A percentile compares a stretch with the other conserved stretches of the same genome.
These are phyloP conservation scores for Rhexocercosporidium sp. DNA, from an alignment of 2,329 filamentous ascomycete species.

Conservation along the genomic window DNA sequence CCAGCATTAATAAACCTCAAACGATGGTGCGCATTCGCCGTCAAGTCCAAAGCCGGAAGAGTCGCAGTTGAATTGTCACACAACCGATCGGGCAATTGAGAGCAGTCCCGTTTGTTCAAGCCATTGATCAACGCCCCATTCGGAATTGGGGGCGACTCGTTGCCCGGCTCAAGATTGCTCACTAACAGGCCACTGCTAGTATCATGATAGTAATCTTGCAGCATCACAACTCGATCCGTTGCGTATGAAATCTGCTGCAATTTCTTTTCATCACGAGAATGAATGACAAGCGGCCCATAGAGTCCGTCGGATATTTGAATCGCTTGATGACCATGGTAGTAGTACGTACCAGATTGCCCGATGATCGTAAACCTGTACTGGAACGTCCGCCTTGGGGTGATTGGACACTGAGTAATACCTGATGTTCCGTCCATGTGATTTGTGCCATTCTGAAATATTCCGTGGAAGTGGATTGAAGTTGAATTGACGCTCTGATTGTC, in stretches of 20 bases:
- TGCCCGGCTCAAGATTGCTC: slow-evolving; percentile 47
- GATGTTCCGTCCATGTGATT: slow-evolving; percentile 76
- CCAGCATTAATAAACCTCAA: slow-evolving; percentile 73
- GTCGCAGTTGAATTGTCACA: slow-evolving; percentile 51
- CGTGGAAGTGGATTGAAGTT: slow-evolving; percentile 76
- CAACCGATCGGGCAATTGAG: slow-evolving; percentile 42
- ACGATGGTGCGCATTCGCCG: slow-evolving; percentile 64
- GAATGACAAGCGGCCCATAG: slow-evolving; percentile 69
- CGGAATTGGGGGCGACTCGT: slow-evolving; percentile 49
- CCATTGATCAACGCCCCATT: slow-evolving; percentile 54
- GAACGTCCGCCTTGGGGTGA: slow-evolving; percentile 65
- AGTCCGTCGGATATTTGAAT: slow-evolving; percentile 72
- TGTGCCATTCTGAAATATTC: slow-evolving; percentile 77
- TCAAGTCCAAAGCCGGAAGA: slow-evolving; percentile 51
- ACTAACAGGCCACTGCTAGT: slow-evolving; percentile 49
- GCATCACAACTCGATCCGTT: slow-evolving; percentile 65
- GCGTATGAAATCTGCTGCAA: slow-evolving; percentile 57
- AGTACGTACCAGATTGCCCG: slow-evolving; percentile 54
- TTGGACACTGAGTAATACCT: slow-evolving; percentile 65
- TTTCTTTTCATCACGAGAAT: slow-evolving; percentile 60
- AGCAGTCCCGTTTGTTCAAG: slow-evolving; percentile 49
- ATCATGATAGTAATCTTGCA: slow-evolving; percentile 78
- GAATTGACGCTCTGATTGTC: slow-evolving; percentile 69
- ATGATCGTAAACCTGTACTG: slow-evolving; percentile 71
- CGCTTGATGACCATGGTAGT: slow-evolving; percentile 70